Conservation (phyloP, 257 asterid genomes). For the Capsicum pubescens region DNA sequence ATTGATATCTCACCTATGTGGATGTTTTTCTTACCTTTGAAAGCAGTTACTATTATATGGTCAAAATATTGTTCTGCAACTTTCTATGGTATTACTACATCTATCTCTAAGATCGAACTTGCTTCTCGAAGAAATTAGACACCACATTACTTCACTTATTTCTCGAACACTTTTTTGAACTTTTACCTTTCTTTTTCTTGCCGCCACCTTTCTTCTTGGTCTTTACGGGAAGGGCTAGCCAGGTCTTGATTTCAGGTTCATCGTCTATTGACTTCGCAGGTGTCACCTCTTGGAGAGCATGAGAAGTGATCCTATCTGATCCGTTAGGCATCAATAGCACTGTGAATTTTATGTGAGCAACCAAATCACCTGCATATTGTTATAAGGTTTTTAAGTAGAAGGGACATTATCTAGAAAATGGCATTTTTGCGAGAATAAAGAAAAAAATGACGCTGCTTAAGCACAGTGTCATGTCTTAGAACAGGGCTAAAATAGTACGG, state of each 20-base stretch:
- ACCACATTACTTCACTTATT: background rate
- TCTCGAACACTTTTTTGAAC: background rate
- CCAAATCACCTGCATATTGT: conserved; percentile 72
- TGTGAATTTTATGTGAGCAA: conserved; percentile 89
- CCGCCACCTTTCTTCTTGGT: conserved; percentile 95
- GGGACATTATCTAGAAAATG: background rate
- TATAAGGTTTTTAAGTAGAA: background rate
- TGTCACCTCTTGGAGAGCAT: conserved; percentile 80
- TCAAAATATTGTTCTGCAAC: background rate
- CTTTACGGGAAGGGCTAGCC: conserved; percentile 72
- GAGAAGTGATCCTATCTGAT: conserved; percentile 83
- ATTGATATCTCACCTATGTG: background rate
- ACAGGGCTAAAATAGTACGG: background rate
- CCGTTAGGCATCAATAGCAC: conserved; percentile 95
- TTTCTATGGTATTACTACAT: background rate
- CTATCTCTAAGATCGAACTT: background rate
- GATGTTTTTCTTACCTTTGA: background rate
- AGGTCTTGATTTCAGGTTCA: conserved; percentile 85
- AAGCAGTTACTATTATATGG: background rate
- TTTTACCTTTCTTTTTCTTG: conserved; percentile 88
- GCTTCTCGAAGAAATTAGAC: background rate
- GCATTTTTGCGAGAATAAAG: background rate
- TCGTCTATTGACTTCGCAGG: conserved; percentile 65
- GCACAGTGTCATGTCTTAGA: background rate
- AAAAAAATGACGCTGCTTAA: background rate